Base-by-base conservation (phyloP, 2,329 filamentous ascomycete genomes). In the Nemania sp. region DNA sequence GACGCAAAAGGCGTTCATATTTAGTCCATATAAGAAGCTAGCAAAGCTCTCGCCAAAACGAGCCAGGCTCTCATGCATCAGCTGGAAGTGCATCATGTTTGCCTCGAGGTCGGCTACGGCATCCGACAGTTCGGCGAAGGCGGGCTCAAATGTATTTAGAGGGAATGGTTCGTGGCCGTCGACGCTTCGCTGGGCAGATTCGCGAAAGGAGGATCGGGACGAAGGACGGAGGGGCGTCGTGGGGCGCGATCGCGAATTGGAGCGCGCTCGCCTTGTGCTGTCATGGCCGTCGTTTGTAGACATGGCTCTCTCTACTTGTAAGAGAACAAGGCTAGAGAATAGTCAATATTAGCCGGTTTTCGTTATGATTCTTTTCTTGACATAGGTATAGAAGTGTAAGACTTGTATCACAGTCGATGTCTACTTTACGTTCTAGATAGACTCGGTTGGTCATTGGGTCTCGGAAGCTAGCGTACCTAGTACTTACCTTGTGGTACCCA, bases 1-100 rank as follows among this genome's bases (percentile, higher is more conserved):
- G 35, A 98, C 94, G 79, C 95, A 98, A 79, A 98, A 99, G 1
- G 96, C 96, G 80, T 98, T 98, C 94, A 99, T 98, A 78, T 98
- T 98, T 78, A 99, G 80, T 1, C 96, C 96, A 76, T 98, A 99
- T 53, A 99, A 82, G 76, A 99, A 98, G 74, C 92, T 93, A 0
- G 94, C 94, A 80, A 99, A 99, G 77, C 92, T 97, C 85, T 99
- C 96, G 80, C 91, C 95, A 81, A 99, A 99, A 27, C 96, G 89
- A 26, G 93, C 89, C 73, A 99, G 82, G 76, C 93, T 97, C 83
- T 98, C 95, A 77, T 99, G 94, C 90, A 99, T 97, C 70, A 98
- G 84, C 80, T 98, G 95, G 73, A 99, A 90, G 79, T 98, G 94
- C 91, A 97, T 93, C 84, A 98, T 94, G 80, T 99, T 98, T 68